phyloP scores from a whole-genome alignment of 2,329 filamentous ascomycete genomes.

The Hirsutella minnesotensis region DNA sequence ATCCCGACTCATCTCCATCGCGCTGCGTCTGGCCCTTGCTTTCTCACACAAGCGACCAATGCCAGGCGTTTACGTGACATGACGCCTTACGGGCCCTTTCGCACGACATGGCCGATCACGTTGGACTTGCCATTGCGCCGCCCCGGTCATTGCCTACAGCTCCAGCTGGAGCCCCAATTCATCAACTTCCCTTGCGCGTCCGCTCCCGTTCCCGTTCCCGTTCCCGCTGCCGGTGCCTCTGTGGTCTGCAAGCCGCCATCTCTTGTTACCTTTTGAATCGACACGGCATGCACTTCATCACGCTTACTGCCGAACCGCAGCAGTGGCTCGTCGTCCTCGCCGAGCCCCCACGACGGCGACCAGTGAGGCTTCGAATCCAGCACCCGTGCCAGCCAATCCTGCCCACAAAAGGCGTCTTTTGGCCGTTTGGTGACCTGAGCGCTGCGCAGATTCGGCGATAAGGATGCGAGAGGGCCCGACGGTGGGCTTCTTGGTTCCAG shows the following conservation, averaged over 20 bases:
- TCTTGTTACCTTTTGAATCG: not conserved
- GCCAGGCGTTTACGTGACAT: not conserved
- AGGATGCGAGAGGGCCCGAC: slow-evolving; percentile 15
- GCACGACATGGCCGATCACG: not conserved
- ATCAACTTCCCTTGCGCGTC: slow-evolving; percentile 7
- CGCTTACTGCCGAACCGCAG: not conserved
- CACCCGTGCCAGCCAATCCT: slow-evolving; percentile 11
- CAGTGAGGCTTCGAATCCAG: slow-evolving; percentile 10
- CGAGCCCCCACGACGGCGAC: slow-evolving; percentile 1
- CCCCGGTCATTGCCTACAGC: slow-evolving; percentile 4
- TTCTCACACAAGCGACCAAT: not conserved
- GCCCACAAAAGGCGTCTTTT: slow-evolving; percentile 12
- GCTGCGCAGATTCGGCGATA: slow-evolving; percentile 19
- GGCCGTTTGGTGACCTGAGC: slow-evolving; percentile 7
- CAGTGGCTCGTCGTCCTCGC: not conserved
- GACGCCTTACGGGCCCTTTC: not conserved
- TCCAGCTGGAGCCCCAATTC: slow-evolving; percentile 10
- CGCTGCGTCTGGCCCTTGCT: not conserved
- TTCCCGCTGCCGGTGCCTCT: not conserved
- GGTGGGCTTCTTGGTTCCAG: slow-evolving; percentile 18
- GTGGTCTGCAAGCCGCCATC: not conserved
- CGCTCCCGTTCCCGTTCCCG: not conserved
- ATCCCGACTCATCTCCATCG: not conserved
- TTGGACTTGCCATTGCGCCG: not conserved
- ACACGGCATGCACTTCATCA: not conserved